Percentiles rank a stretch among this genome's conserved stretches.
Conservation (phyloP, 1,139 yeast genomes). For the Zygosaccharomyces sapae region DNA sequence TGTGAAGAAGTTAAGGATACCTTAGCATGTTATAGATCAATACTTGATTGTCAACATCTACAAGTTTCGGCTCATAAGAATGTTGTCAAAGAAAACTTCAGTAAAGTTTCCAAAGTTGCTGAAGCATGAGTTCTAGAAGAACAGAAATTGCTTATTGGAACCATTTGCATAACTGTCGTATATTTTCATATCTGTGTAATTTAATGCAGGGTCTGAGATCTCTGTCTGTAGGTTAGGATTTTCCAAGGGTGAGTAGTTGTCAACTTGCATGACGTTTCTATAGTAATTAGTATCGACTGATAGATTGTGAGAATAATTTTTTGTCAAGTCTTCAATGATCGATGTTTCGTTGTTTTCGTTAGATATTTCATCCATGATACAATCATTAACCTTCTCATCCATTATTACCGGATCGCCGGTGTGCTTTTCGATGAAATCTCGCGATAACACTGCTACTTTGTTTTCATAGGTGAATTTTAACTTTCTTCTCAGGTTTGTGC, state of each 20-base stretch:
- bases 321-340: conserved; percentile 1
- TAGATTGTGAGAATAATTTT: conserved; percentile 12
- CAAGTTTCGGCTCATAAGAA: conserved; percentile 40
- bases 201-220: conserved; percentile 12
- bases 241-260: conserved; percentile 12
- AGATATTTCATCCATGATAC: neutral
- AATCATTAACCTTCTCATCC: conserved; percentile 2
- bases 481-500: conserved; percentile 4
- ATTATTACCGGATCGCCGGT: neutral
- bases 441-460: conserved; percentile 6
- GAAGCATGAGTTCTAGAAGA: conserved; percentile 15
- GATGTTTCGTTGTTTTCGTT: neutral
- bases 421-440: conserved; percentile 1
- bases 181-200: conserved; percentile 17
- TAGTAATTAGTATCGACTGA: conserved; percentile 14
- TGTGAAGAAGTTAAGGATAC: conserved; percentile 59
- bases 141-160: conserved; percentile 7
- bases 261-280: conserved; percentile 12
- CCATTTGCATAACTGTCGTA: conserved; percentile 17
- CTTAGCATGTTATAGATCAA: conserved; percentile 52
- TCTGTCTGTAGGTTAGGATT: conserved; percentile 10
- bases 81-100: conserved; percentile 44
- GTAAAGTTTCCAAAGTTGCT: conserved; percentile 25
- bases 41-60: conserved; percentile 44
- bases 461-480: conserved; percentile 6